These are phyloP conservation scores for Parmales sp. DNA, from an alignment of 108 stramenopile genomes.

Conservation along the genomic window DNA sequence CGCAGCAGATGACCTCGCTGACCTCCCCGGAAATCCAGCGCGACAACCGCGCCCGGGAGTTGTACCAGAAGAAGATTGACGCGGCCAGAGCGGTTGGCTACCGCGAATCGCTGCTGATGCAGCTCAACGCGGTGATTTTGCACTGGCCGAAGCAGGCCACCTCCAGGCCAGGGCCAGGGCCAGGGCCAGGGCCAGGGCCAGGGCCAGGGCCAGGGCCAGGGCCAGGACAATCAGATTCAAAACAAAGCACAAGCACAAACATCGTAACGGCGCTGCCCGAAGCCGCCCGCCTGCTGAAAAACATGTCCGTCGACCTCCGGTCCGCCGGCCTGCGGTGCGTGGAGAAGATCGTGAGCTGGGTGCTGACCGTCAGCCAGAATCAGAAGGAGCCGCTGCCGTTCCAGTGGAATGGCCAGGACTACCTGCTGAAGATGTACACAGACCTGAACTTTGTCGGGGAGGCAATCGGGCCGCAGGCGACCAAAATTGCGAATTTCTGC, in stretches of 20 bases:
- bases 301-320: conserved; percentile 11
- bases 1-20: not conserved
- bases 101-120: conserved; percentile 14
- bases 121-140: conserved; percentile 16
- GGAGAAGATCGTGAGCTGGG: conserved; percentile 34
- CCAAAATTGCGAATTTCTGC: not conserved
- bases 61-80: conserved; percentile 12
- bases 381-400: conserved; percentile 17
- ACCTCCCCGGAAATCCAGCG: conserved; percentile 8
- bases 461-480: conserved; percentile 15
- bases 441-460: conserved; percentile 30
- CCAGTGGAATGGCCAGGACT: conserved; percentile 26
- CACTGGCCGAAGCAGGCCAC: conserved; percentile 13
- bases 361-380: conserved; percentile 13
- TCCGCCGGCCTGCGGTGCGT: conserved; percentile 19
- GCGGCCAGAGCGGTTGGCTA: conserved; percentile 12
- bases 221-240: too few species aligned
- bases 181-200: too few species aligned
- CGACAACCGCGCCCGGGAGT: not conserved
- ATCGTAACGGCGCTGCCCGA: not conserved
- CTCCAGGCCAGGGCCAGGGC: too few species aligned
- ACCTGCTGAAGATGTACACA: conserved; percentile 25
- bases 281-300: conserved; percentile 12
- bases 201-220: too few species aligned
- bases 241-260: not conserved